Evolutionary conservation across 1,139 yeast genomes (phyloP), one percentile per base, ranked within the genome.

Genomic region (Taiozyma onychis): DNA sequence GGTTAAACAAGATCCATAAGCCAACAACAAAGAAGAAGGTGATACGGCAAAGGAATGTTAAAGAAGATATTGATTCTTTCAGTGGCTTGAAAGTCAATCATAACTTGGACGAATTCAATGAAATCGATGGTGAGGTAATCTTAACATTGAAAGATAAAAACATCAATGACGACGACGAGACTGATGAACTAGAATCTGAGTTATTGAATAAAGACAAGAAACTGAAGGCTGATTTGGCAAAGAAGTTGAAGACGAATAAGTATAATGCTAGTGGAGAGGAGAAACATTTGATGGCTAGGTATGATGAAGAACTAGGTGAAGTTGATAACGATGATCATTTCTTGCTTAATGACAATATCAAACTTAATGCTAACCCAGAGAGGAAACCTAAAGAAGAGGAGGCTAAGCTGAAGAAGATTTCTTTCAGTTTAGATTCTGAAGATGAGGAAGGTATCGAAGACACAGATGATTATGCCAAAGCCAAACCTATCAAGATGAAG

Each of bases 141-240:
- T 68, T 89, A 48, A 87, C 93, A 0, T 68, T 88, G 44, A 78
- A 83, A 50, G 97, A 89, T 54, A 64, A 71, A 1, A 71, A 72
- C 7, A 67, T 87, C 3, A 58, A 79, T 27, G 82, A 34, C 18
- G 47, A 28, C 13, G 81, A 74, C 35, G 81, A 77, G 2, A 76
- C 70, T 6, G 77, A 73, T 22, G 78, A 70, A 39, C 67, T 83
- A 44, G 77, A 71, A 42, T 78, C 80, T 51, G 75, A 71, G 34
- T 72, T 59, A 27, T 58, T 83, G 45, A 59, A 66, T 1, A 70
- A 68, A 34, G 65, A 70, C 45, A 59, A 68, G 18, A 62, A 59
- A 44, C 51, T 71, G 5, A 62, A 70, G 45, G 63, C 67, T 48
- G 62, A 60, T 27, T 43, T 69, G 47, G 58, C 64, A 30, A 57